These are phyloP conservation scores for Solanum tacnaense DNA, from an alignment of 257 asterid genomes.

Conservation along the genomic window DNA sequence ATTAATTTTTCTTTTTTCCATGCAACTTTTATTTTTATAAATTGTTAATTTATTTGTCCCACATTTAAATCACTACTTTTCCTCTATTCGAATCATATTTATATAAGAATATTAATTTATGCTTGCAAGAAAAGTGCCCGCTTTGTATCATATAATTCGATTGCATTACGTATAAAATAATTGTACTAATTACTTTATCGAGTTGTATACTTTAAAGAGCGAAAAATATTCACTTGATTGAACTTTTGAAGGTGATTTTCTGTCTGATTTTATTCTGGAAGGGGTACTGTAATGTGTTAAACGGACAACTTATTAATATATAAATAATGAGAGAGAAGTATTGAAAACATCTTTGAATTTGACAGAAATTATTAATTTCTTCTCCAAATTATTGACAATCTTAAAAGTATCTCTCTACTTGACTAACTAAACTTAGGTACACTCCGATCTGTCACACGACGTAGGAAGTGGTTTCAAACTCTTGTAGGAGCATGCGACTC, in stretches of 20 bases:
- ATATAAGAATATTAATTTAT: neutral
- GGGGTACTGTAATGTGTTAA: neutral
- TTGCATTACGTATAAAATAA: neutral
- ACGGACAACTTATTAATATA: neutral
- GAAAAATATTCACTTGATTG: neutral
- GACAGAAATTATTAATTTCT: too few relatives aligned
- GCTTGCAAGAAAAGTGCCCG: neutral
- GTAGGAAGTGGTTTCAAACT: too few relatives aligned
- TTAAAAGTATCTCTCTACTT: too few relatives aligned
- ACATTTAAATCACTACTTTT: neutral
- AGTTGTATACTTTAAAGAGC: neutral
- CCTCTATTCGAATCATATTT: neutral
- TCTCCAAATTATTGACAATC: accelerated
- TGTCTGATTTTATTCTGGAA: neutral
- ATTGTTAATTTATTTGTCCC: neutral
- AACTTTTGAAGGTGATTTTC: neutral
- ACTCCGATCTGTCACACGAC: too few relatives aligned
- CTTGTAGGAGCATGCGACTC: too few relatives aligned
- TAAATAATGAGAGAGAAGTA: too few relatives aligned
- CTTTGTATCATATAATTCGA: neutral
- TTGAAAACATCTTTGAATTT: too few relatives aligned
- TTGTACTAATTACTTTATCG: neutral
- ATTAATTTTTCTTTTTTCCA: too few relatives aligned
- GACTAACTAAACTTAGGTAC: too few relatives aligned
- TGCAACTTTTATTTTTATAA: neutral